phyloP scores from a whole-genome alignment of 257 asterid genomes.

The Jacaranda mimosifolia region DNA sequence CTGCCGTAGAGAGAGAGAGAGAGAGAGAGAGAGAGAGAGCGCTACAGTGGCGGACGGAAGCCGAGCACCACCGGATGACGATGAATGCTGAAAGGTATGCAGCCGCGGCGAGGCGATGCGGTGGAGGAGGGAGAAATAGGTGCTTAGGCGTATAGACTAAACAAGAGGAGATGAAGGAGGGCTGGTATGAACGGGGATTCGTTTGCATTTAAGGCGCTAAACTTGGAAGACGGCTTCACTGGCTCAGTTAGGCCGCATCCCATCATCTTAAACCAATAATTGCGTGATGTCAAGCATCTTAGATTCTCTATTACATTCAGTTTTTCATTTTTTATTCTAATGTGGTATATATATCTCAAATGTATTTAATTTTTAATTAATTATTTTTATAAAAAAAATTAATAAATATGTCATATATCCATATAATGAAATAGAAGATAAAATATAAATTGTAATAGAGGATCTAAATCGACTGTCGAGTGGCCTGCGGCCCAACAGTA shows the following conservation, averaged over 20 bases:
- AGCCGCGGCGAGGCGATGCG: background rate
- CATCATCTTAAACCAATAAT: background rate
- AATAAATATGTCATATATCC: no score
- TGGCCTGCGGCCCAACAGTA: no score
- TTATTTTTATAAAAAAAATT: no score
- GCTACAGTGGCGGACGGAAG: background rate
- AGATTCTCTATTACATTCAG: no score
- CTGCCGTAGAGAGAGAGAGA: background rate
- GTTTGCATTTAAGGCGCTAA: background rate
- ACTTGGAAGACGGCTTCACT: background rate
- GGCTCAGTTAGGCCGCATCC: background rate
- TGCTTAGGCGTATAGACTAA: background rate
- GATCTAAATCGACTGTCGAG: no score
- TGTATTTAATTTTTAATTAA: no score
- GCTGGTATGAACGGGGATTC: background rate
- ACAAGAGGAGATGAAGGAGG: background rate
- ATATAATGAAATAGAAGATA: no score
- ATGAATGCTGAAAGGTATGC: background rate
- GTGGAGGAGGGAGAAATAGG: background rate
- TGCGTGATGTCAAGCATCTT: no score
- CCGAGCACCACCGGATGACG: background rate
- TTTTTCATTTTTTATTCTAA: no score
- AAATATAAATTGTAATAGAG: no score
- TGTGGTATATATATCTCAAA: no score
- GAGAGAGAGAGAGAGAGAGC: background rate